Evolutionary conservation across 164 flowering plant species (phyloP).

Genomic region (Vitis riparia): DNA sequence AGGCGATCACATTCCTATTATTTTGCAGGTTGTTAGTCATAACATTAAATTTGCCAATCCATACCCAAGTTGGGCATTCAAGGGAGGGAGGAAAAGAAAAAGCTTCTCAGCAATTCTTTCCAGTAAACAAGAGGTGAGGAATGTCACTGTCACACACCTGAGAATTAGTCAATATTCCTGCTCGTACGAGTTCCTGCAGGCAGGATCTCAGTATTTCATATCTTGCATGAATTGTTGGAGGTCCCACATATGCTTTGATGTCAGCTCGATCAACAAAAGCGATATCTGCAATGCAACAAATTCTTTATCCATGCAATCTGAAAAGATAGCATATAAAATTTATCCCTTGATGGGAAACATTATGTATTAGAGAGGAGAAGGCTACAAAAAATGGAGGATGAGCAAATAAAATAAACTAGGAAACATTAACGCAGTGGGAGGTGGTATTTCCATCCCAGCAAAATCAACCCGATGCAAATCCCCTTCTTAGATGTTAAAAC

Average conservation of each 20-base stretch:
- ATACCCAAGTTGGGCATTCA: not conserved
- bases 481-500: no score
- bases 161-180: conserved; percentile 53
- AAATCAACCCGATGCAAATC: no score
- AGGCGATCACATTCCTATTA: conserved; percentile 32
- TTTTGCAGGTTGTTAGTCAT: conserved; percentile 5
- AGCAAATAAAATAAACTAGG: not conserved
- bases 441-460: no score
- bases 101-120: no score
- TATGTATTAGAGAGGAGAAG: not conserved
- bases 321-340: not conserved
- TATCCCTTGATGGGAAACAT: not conserved
- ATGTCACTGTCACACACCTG: conserved; percentile 32
- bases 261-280: conserved; percentile 99
- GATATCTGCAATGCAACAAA: conserved; percentile 66
- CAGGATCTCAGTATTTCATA: conserved; percentile 93
- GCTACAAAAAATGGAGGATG: not conserved
- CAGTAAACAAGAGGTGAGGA: not conserved
- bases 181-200: conserved; percentile 77
- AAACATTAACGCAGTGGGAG: no score
- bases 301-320: no score
- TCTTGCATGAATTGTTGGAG: conserved; percentile 96
- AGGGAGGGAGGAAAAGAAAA: not conserved
- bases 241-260: conserved; percentile 97
- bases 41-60: not conserved